Conservation (phyloP, 495 filamentous ascomycete species). For the Aspergillus sclerotioniger region DNA sequence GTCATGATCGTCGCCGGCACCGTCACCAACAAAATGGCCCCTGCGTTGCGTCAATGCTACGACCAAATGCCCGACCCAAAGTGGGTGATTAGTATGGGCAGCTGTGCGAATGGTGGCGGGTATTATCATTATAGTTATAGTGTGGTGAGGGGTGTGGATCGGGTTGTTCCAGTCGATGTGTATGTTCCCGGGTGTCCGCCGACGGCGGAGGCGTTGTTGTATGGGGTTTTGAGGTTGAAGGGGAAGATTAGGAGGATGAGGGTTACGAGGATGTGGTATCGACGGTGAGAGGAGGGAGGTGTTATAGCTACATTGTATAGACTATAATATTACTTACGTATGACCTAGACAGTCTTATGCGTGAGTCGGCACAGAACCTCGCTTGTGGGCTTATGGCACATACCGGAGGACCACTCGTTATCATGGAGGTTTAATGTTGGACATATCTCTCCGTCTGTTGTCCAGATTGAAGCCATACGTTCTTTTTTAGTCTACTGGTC, state of each 20-base stretch:
- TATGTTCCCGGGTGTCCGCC: constrained; percentile 93
- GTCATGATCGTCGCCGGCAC: constrained; percentile 96
- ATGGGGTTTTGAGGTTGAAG: constrained; percentile 83
- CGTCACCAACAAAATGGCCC: constrained; percentile 94
- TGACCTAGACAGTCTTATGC: too few relatives aligned
- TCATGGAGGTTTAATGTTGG: too few relatives aligned
- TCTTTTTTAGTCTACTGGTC: too few relatives aligned
- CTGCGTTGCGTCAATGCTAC: constrained; percentile 84
- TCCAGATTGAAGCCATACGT: too few relatives aligned
- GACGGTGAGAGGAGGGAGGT: constrained; percentile 7
- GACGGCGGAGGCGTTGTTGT: constrained; percentile 83
- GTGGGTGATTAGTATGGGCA: constrained; percentile 92
- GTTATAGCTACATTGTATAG: too few relatives aligned
- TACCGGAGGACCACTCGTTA: too few relatives aligned
- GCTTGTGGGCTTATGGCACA: too few relatives aligned
- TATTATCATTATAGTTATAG: constrained; percentile 95
- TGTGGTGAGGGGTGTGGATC: constrained; percentile 82
- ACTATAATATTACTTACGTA: too few relatives aligned
- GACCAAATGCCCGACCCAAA: constrained; percentile 94
- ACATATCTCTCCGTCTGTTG: too few relatives aligned
- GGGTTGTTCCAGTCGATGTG: constrained; percentile 88
- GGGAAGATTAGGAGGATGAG: constrained; percentile 79
- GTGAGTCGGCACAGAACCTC: too few relatives aligned
- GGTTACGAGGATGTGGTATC: constrained; percentile 48
- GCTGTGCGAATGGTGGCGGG: constrained; percentile 87